These are phyloP conservation scores for cucumber (Cucumis sativus) DNA, from an alignment of 306 rosid genomes.

Conservation along the genomic window Cucumber_9930_V3 NC_026658.2:1274501-1275000, in stretches of 20 bases:
- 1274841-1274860: background rate
- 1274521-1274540: background rate
- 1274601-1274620: background rate
- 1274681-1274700: background rate
- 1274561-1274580: background rate
- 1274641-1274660: background rate
- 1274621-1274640: conserved; percentile 4
- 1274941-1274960: background rate
- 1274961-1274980: background rate
- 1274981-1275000: background rate
- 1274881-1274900: background rate
- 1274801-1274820: background rate
- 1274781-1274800: background rate
- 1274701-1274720: background rate
- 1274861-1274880: background rate
- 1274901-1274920: background rate
- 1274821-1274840: background rate
- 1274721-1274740: background rate
- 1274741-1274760: background rate
- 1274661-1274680: background rate
- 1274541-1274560: conserved; percentile 3
- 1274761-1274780: background rate
- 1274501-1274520: conserved; percentile 2
- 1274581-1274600: background rate
- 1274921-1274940: background rate